Conservation (phyloP, 73 alveolate species). For the Paraurostyla sp. region DNA sequence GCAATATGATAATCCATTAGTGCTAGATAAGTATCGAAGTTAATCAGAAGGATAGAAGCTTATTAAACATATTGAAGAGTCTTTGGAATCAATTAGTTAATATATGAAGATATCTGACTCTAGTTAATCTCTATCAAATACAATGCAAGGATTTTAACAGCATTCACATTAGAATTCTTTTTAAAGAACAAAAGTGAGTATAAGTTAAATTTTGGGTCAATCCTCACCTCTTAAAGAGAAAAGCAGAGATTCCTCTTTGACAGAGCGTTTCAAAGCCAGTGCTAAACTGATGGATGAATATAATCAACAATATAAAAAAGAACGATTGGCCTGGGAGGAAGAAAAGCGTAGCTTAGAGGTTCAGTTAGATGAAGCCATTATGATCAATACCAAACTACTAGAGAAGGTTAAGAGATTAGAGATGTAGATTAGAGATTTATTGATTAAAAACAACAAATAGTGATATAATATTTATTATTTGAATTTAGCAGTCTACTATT, state of each 20-base stretch:
- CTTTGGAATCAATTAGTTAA: conserved; percentile 22
- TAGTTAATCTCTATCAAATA: conserved; percentile 1
- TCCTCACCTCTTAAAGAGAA: background rate
- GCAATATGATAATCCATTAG: background rate
- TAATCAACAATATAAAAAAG: background rate
- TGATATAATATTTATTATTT: background rate
- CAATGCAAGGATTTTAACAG: background rate
- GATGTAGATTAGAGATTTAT: background rate
- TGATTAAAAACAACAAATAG: background rate
- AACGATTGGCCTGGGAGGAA: background rate
- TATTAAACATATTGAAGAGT: conserved; percentile 28
- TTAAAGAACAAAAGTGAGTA: background rate
- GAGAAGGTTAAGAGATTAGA: conserved; percentile 41
- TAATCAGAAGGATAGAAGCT: background rate
- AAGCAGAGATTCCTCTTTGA: background rate
- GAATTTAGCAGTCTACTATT: too few species aligned
- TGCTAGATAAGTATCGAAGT: conserved; percentile 2
- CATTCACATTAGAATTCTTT: background rate
- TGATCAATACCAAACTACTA: conserved; percentile 6
- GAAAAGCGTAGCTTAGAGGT: background rate
- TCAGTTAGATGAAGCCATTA: conserved; percentile 19
- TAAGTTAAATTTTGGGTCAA: background rate
- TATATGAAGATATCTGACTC: conserved; percentile 28
- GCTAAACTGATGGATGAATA: background rate
- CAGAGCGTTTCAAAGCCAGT: background rate